Evolutionary conservation across 192 early-diverging fungal species (phyloP), one percentile per base, ranked within the genome.

Genomic region (Coemansia sp.): DNA sequence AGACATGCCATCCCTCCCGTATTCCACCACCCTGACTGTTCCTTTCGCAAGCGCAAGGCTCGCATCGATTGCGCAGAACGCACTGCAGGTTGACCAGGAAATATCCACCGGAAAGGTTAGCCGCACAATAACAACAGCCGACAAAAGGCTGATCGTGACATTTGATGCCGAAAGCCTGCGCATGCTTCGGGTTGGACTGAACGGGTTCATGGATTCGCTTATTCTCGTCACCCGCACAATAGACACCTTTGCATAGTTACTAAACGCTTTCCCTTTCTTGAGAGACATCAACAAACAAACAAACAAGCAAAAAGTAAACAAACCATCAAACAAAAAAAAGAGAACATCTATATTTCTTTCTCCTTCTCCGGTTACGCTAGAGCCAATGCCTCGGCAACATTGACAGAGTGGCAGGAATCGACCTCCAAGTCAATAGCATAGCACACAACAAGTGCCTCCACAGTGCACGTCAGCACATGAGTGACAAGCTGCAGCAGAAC

Each of bases 171-270:
- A 67, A 0, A 69, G 67, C 0, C 50, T 73, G 19, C 79, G 79
- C 1, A 65, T 76, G 63, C 70, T 81, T 2, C 69, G 79, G 5
- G 79, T 81, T 14, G 72, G 72, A 49, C 54, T 81, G 20, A 81
- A 81, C 44, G 79, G 79, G 8, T 81, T 81, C 25, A 81, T 81
- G 79, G 74, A 81, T 22, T 81, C 79, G 46, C 43, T 81, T 5
- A 81, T 81, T n/a, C 70, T 81, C 6, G 74, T 76, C 19, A 65
- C 74, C 11, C 68, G 68, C 8, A 81, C 79, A 9, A 16, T 81
- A n/a, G 74, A 81, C 11, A 64, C 79, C 22, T 81, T 80, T 51
- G 61, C 65, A 5, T 60, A 59, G 13, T 55, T 2, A 20, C 5
- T 16, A 14, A 22, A 50, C 13, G 3, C 19, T 17, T 17, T 51